Conservation (phyloP, 805 yeast species). For the Sugiyamaella lignohabitans region DNA sequence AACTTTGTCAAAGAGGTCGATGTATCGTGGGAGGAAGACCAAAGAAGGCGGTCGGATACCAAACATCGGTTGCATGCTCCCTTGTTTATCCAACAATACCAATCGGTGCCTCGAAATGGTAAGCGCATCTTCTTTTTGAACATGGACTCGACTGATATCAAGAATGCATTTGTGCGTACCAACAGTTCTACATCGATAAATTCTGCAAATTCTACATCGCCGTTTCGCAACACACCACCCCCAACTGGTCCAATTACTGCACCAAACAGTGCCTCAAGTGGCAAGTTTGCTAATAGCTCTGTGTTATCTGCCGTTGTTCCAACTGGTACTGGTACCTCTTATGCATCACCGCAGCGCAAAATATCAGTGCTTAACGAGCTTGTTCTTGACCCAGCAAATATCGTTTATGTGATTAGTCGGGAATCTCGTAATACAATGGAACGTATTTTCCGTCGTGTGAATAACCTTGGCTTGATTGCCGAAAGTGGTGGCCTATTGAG, state of each 20-base stretch:
- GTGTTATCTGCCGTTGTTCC: neutral
- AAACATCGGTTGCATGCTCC: slow-evolving; percentile 30
- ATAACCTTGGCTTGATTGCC: slow-evolving; percentile 75
- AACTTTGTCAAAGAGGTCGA: slow-evolving; percentile 49
- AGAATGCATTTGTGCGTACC: neutral
- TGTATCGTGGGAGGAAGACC: slow-evolving; percentile 45
- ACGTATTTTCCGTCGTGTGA: slow-evolving; percentile 57
- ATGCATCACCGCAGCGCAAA: slow-evolving; percentile 56
- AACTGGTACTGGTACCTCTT: slow-evolving; percentile 20
- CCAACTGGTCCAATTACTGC: neutral
- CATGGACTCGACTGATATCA: slow-evolving; percentile 36
- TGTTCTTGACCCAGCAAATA: slow-evolving; percentile 49
- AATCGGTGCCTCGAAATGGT: slow-evolving; percentile 15
- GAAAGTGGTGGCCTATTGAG: slow-evolving; percentile 82
- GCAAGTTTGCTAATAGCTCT: neutral
- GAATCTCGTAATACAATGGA: slow-evolving; percentile 60
- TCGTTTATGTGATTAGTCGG: slow-evolving; percentile 66
- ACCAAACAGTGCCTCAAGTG: neutral
- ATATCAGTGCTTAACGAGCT: slow-evolving; percentile 54
- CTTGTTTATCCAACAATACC: slow-evolving; percentile 33
- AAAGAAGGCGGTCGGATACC: slow-evolving; percentile 34
- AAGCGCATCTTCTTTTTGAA: slow-evolving; percentile 48
- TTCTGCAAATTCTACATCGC: neutral
- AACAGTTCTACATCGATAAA: neutral
- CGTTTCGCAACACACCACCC: neutral